Conservation (phyloP, 108 stramenopile genomes). For the Fragilariopsis cylindrus region DNA sequence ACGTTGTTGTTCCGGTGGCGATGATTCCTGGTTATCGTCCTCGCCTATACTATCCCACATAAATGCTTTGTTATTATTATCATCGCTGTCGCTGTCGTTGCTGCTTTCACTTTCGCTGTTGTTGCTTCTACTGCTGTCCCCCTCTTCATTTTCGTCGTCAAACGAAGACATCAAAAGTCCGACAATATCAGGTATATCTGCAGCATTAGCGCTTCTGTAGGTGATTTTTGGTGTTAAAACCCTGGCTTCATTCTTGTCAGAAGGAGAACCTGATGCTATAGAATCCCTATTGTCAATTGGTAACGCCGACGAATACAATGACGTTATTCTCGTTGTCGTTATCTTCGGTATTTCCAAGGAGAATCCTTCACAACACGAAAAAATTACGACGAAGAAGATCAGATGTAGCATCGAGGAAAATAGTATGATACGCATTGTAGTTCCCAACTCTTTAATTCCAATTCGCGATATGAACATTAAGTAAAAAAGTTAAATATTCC, state of each 20-base stretch:
- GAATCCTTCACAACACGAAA: conserved; percentile 1
- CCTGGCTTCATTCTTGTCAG: not conserved
- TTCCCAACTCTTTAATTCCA: too few relatives aligned
- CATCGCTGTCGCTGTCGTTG: not conserved
- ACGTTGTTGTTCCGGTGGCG: not conserved
- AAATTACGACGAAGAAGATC: not conserved
- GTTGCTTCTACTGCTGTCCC: not conserved
- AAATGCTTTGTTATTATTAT: not conserved
- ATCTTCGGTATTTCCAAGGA: not conserved
- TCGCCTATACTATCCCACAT: conserved; percentile 6
- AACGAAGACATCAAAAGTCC: conserved; percentile 6
- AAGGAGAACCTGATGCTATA: not conserved
- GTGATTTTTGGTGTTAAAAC: not conserved
- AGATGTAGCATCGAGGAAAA: too few relatives aligned
- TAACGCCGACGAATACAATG: not conserved
- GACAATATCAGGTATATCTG: conserved; percentile 2
- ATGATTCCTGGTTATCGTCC: not conserved
- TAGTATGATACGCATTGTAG: too few relatives aligned
- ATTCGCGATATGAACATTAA: too few relatives aligned
- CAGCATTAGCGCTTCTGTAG: conserved; percentile 7
- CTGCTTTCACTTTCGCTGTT: not conserved
- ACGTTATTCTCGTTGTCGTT: not conserved
- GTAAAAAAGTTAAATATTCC: too few relatives aligned
- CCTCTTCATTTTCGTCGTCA: conserved; percentile 1
- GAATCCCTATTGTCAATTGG: not conserved